Evolutionary conservation across 1,139 yeast genomes (phyloP).

Genomic region (Scheffersomyces stambukii): DNA sequence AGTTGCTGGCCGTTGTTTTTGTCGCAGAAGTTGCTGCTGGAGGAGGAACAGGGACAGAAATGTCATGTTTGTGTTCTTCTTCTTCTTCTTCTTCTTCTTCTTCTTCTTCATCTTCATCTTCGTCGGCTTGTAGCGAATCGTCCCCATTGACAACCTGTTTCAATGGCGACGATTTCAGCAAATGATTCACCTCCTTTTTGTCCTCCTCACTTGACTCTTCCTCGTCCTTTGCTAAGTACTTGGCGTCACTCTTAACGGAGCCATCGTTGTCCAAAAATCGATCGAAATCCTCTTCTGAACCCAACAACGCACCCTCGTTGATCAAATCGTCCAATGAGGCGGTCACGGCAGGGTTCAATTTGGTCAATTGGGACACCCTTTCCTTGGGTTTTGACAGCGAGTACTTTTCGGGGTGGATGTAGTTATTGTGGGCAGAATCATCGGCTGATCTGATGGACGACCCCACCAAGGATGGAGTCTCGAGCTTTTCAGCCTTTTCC

Average conservation of each 20-base stretch:
- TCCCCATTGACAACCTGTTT: conserved; percentile 7
- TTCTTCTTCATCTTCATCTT: conserved; percentile 12
- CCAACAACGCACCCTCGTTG: conserved; percentile 57
- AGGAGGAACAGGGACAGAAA: conserved; percentile 8
- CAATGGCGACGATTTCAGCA: conserved; percentile 4
- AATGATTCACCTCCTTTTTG: no score
- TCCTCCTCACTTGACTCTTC: conserved; percentile 3
- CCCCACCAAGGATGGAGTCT: conserved; percentile 56
- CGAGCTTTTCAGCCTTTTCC: conserved; percentile 46
- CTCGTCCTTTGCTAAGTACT: conserved; percentile 15
- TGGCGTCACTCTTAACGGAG: conserved; percentile 44
- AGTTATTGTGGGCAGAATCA: conserved; percentile 43
- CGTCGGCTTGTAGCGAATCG: conserved; percentile 11
- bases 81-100: conserved; percentile 4
- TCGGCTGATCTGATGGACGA: conserved; percentile 51
- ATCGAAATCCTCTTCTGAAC: conserved; percentile 55
- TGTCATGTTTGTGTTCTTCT: conserved; percentile 1
- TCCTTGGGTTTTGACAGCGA: conserved; percentile 3
- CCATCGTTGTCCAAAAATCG: conserved; percentile 51
- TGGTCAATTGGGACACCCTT: no score
- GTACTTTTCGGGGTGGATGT: conserved; percentile 46
- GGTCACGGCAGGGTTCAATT: conserved; percentile 23
- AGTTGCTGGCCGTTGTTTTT: conserved; percentile 3
- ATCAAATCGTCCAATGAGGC: conserved; percentile 55
- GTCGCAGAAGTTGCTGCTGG: conserved; percentile 3